These are phyloP conservation scores for Peronospora destructor DNA, from an alignment of 352 stramenopile genomes.

Conservation along the genomic window DNA sequence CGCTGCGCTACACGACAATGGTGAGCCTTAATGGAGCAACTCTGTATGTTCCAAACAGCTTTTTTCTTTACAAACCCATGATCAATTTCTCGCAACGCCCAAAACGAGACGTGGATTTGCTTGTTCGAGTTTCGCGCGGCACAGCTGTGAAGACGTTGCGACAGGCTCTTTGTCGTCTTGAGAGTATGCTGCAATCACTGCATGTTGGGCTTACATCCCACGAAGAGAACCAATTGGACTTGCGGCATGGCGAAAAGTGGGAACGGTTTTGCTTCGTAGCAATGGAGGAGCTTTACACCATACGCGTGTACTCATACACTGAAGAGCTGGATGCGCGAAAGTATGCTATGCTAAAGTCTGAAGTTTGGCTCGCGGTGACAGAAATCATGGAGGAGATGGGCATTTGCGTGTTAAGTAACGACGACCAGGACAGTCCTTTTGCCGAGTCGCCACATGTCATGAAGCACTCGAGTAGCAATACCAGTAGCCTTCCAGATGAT, in stretches of 20 bases:
- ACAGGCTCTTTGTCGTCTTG: constrained; percentile 47
- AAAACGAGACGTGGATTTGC: constrained; percentile 77
- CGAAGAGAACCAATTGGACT: constrained; percentile 75
- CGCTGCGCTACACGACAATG: constrained; percentile 78
- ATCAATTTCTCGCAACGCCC: constrained; percentile 83
- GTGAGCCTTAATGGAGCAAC: constrained; percentile 77
- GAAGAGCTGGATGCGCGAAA: constrained; percentile 82
- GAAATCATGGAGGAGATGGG: constrained; percentile 84
- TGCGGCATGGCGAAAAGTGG: constrained; percentile 76
- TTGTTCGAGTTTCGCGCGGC: constrained; percentile 45
- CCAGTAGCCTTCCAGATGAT: constrained; percentile 16
- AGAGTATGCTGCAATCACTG: constrained; percentile 76
- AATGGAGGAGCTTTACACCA: constrained; percentile 79
- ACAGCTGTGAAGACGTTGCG: constrained; percentile 60
- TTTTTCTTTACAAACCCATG: constrained; percentile 88
- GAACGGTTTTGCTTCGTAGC: constrained; percentile 81
- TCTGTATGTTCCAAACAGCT: constrained; percentile 81
- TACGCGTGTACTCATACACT: constrained; percentile 84
- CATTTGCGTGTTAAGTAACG: constrained; percentile 48
- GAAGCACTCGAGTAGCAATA: constrained; percentile 22
- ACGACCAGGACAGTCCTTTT: constrained; percentile 32
- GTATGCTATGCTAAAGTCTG: constrained; percentile 84
- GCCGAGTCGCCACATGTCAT: constrained; percentile 31
- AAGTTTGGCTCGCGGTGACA: constrained; percentile 84
- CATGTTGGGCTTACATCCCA: constrained; percentile 83